Evolutionary conservation across 768 basidiomycete species (phyloP).

Genomic region (Leucosporidium creatinivorum): DNA sequence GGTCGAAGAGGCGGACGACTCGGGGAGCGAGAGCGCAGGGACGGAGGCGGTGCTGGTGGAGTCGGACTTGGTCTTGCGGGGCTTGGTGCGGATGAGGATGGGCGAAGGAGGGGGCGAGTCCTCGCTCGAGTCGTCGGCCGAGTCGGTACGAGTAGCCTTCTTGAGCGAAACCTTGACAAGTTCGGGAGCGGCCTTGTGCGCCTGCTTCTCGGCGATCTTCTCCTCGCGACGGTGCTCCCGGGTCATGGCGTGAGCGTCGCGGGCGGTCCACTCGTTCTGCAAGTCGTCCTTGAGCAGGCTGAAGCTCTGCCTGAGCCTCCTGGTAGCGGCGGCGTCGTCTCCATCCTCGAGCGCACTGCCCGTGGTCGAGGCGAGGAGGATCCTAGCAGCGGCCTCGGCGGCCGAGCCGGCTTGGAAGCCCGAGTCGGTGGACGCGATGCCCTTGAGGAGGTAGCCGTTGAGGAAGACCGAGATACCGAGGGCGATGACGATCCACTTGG

Average conservation of each 20-base stretch:
- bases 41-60: neutral
- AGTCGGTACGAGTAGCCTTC: constrained; percentile 4
- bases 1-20: neutral
- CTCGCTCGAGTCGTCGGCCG: constrained; percentile 24
- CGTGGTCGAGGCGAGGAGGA: constrained; percentile 40
- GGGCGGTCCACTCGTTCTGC: constrained; percentile 35
- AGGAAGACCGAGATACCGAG: constrained; percentile 77
- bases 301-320: constrained; percentile 26
- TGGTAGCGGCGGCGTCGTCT: constrained; percentile 8
- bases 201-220: constrained; percentile 23
- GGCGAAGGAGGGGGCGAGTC: constrained; percentile 33
- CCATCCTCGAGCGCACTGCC: constrained; percentile 13
- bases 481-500: constrained; percentile 87
- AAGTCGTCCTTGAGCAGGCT: constrained; percentile 27
- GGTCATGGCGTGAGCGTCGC: constrained; percentile 34
- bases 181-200: constrained; percentile 22
- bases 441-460: constrained; percentile 86
- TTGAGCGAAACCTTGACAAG: constrained; percentile 27
- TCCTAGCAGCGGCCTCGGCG: constrained; percentile 43
- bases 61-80: constrained; percentile 4
- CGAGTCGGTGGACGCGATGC: constrained; percentile 45
- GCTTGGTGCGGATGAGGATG: constrained; percentile 32
- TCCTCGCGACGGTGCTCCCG: constrained; percentile 23
- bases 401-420: constrained; percentile 44
- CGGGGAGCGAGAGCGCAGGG: constrained; percentile 5